Percentiles rank a stretch among this genome's conserved stretches.
Conservation (phyloP, 179 eudicot species). For the Gypsophila paniculata region DNA sequence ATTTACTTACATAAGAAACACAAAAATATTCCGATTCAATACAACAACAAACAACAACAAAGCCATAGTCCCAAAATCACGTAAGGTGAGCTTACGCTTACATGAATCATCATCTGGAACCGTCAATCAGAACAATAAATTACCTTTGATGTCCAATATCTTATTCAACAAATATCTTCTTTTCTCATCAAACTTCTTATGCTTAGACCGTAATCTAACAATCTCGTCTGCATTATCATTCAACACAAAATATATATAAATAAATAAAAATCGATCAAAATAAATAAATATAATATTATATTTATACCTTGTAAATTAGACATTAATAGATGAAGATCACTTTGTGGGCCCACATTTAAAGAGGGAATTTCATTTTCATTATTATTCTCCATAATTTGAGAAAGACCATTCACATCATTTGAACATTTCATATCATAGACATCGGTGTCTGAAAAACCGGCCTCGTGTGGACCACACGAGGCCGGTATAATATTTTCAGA, state of each 20-base stretch:
- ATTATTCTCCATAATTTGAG: conserved; percentile 19
- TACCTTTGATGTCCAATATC: conserved; percentile 67
- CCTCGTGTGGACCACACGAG: no score
- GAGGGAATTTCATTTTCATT: conserved; percentile 24
- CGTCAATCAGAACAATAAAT: not conserved
- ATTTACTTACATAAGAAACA: not conserved
- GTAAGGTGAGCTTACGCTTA: no score
- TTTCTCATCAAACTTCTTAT: conserved; percentile 42
- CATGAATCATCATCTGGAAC: no score
- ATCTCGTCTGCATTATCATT: conserved; percentile 50
- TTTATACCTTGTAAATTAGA: conserved; percentile 50
- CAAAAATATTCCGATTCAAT: not conserved
- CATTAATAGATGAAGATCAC: conserved; percentile 38
- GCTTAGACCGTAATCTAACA: conserved; percentile 38
- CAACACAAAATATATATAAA: conserved; percentile 3
- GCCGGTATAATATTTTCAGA: conserved; percentile 24
- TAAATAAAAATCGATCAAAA: not conserved
- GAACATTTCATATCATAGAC: conserved; percentile 25
- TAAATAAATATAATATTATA: not conserved
- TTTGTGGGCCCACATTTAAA: conserved; percentile 36
- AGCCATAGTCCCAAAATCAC: no score
- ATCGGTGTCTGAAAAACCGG: no score
- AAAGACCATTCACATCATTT: conserved; percentile 28
- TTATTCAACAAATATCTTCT: conserved; percentile 57
- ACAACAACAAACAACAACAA: not conserved